Conservation (phyloP, 2,329 filamentous ascomycete genomes). For the Monosporascus sp. region DNA sequence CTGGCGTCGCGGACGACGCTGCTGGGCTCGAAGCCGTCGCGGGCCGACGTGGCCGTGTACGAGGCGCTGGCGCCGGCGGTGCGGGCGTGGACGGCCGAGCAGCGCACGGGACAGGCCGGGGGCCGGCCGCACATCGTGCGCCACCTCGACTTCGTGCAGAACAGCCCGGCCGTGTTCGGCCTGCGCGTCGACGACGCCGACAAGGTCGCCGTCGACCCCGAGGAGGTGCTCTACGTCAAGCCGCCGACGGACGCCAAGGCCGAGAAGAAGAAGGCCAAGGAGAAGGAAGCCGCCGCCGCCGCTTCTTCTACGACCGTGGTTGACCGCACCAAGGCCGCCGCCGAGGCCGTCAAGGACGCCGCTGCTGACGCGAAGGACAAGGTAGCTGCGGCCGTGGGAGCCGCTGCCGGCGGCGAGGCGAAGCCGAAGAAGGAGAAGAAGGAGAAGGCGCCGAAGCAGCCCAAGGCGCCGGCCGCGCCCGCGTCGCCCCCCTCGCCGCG, state of each 20-base stretch:
- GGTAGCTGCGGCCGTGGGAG: conserved; percentile 44
- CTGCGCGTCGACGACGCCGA: conserved; percentile 65
- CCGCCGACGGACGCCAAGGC: conserved; percentile 87
- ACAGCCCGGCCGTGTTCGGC: conserved; percentile 64
- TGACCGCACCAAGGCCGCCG: conserved; percentile 57
- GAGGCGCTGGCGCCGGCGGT: conserved; percentile 71
- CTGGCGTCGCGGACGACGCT: conserved; percentile 84
- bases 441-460: conserved; percentile 75
- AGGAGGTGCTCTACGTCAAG: conserved; percentile 81
- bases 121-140: conserved; percentile 89
- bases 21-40: conserved; percentile 82
- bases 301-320: conserved; percentile 45
- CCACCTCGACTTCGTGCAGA: conserved; percentile 91
- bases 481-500: conserved; percentile 69
- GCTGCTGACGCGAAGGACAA: conserved; percentile 48
- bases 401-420: conserved; percentile 33
- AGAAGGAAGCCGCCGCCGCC: conserved; percentile 65
- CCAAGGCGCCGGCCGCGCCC: conserved; percentile 60
- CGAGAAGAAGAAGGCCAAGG: conserved; percentile 94
- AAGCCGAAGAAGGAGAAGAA: conserved; percentile 82
- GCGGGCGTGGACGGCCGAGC: conserved; percentile 73
- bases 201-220: conserved; percentile 73
- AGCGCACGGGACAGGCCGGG: conserved; percentile 80
- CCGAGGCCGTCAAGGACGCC: conserved; percentile 48
- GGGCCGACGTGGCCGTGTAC: conserved; percentile 82